Conservation (phyloP, 2,329 filamentous ascomycete genomes). For the Dothiorella sarmentorum region DNA sequence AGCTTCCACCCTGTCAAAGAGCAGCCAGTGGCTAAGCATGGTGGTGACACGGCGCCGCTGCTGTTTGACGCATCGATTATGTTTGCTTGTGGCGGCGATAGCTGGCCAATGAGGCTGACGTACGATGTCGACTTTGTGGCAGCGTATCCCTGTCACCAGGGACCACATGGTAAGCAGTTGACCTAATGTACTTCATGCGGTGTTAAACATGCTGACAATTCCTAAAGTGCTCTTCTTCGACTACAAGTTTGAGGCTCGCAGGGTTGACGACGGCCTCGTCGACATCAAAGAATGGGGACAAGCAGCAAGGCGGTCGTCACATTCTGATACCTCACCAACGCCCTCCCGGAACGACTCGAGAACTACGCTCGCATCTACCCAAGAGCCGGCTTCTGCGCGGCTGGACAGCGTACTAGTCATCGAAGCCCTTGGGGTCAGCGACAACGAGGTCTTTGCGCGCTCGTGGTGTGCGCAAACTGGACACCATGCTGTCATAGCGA, state of each 20-base stretch:
- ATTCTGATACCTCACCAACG: conserved; percentile 18
- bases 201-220: conserved; percentile 12
- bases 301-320: not conserved
- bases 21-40: conserved; percentile 27
- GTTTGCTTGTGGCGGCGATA: conserved; percentile 40
- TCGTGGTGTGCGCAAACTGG: conserved; percentile 78
- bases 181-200: no score
- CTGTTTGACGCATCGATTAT: conserved; percentile 38
- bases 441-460: conserved; percentile 72
- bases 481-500: conserved; percentile 66
- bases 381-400: conserved; percentile 31
- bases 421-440: conserved; percentile 68
- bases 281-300: conserved; percentile 63
- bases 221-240: conserved; percentile 63
- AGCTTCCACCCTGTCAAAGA: conserved; percentile 52
- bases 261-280: conserved; percentile 61
- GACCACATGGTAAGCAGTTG: conserved; percentile 37
- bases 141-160: conserved; percentile 41
- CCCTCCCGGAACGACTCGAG: conserved; percentile 27
- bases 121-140: conserved; percentile 43
- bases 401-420: conserved; percentile 66
- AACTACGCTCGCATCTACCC: conserved; percentile 13
- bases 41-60: conserved; percentile 31
- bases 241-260: conserved; percentile 59
- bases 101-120: conserved; percentile 37